A percentile compares a stretch with the other conserved stretches of the same genome.
Evolutionary conservation across 2,329 filamentous ascomycete genomes (phyloP).

Genomic region (Metarhizium brunneum): DNA sequence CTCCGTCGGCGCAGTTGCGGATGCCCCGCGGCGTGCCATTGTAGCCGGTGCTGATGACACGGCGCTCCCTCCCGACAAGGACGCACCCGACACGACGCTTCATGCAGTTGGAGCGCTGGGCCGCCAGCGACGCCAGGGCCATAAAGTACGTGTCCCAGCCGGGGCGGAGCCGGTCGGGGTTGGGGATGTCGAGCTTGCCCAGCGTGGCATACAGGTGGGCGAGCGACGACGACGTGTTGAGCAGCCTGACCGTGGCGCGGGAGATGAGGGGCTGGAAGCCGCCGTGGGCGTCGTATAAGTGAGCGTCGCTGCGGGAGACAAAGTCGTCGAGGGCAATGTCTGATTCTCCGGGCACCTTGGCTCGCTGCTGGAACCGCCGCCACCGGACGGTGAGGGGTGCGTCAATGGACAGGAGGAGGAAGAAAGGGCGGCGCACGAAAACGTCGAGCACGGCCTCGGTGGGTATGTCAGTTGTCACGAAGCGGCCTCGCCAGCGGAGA

Average conservation of each 20-base stretch:
- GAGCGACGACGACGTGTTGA: conserved; percentile 73
- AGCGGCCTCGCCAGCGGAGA: conserved; percentile 70
- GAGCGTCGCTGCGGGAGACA: conserved; percentile 52
- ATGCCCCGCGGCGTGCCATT: conserved; percentile 92
- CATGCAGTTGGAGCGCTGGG: conserved; percentile 94
- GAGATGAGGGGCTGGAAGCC: conserved; percentile 72
- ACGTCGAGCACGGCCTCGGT: conserved; percentile 64
- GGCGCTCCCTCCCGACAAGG: conserved; percentile 66
- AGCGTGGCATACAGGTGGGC: conserved; percentile 65
- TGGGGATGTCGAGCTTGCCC: conserved; percentile 63
- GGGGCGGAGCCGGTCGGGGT: conserved; percentile 72
- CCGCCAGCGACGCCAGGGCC: conserved; percentile 85
- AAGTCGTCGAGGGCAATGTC: conserved; percentile 44
- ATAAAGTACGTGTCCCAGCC: conserved; percentile 98
- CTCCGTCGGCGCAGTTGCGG: conserved; percentile 85
- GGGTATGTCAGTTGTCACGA: conserved; percentile 78
- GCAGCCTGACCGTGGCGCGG: conserved; percentile 71
- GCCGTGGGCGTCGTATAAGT: conserved; percentile 59
- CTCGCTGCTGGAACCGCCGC: conserved; percentile 55
- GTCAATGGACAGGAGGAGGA: conserved; percentile 85
- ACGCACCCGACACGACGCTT: conserved; percentile 94
- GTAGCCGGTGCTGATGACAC: conserved; percentile 92
- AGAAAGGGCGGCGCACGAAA: conserved; percentile 76
- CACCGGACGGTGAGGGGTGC: conserved; percentile 79
- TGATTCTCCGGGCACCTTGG: conserved; percentile 11